Conservation (phyloP, 1,139 yeast species). For the Geotrichum restrictum region DNA sequence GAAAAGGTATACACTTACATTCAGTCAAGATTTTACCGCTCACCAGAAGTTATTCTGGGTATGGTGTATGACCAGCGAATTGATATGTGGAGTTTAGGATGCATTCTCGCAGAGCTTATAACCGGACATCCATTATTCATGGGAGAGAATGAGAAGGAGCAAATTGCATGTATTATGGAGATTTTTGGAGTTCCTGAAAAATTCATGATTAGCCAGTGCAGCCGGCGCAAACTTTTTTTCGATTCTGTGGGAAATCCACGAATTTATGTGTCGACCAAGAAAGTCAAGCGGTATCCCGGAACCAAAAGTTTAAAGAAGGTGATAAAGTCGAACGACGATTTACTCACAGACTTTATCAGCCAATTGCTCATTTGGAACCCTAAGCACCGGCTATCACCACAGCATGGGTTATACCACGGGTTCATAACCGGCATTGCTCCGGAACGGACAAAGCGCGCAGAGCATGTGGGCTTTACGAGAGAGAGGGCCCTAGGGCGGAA, state of each 20-base stretch:
- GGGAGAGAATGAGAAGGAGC: conserved; percentile 66
- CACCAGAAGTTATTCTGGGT: conserved; percentile 87
- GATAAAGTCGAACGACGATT: conserved; percentile 30
- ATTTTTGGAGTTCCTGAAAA: conserved; percentile 59
- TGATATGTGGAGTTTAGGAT: conserved; percentile 78
- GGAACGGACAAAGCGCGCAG: too few species aligned
- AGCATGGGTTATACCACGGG: conserved; percentile 45
- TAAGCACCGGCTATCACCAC: conserved; percentile 43
- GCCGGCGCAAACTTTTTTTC: conserved; percentile 38
- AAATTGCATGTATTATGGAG: conserved; percentile 56
- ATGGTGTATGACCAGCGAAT: conserved; percentile 64
- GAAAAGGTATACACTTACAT: conserved; percentile 90
- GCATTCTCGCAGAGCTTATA: conserved; percentile 62
- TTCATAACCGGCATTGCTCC: conserved; percentile 35
- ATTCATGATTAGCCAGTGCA: conserved; percentile 40
- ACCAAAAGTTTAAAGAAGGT: conserved; percentile 32
- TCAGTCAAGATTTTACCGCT: conserved; percentile 90
- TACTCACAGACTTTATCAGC: conserved; percentile 42
- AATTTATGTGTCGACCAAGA: conserved; percentile 33
- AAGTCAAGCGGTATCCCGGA: conserved; percentile 38
- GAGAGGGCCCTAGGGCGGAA: conserved; percentile 1
- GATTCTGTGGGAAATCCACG: conserved; percentile 46
- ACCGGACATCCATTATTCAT: conserved; percentile 67
- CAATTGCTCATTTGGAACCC: conserved; percentile 55
- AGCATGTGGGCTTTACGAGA: neutral